Conservation (phyloP, 2,329 filamentous ascomycete genomes). For the Aspergillus tanneri region DNA sequence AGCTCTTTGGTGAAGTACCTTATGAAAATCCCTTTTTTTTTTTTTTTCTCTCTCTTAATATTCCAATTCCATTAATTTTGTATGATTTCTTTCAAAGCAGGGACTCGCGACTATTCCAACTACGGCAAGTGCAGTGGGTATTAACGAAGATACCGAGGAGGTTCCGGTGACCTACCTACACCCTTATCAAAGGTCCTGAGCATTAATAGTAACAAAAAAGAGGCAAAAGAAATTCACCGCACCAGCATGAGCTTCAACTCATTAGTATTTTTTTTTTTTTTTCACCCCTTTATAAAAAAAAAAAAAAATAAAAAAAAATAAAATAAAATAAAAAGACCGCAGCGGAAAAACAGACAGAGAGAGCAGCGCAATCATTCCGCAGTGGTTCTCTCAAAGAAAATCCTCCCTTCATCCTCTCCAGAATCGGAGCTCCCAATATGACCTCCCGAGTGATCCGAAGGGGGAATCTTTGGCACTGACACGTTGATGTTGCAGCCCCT, state of each 20-base stretch:
- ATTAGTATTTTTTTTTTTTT: too few relatives aligned
- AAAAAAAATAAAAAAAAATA: background rate
- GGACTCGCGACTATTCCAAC: background rate
- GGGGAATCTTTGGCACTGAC: constrained; percentile 2
- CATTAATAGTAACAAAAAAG: constrained; percentile 2
- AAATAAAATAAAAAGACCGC: background rate
- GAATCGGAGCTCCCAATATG: too few relatives aligned
- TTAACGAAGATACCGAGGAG: background rate
- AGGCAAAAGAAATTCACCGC: too few relatives aligned
- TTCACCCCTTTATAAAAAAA: too few relatives aligned
- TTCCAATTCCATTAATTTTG: background rate
- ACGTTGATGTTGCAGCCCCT: constrained; percentile 11
- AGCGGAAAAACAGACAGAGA: too few relatives aligned
- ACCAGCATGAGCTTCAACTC: too few relatives aligned
- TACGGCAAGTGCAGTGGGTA: background rate
- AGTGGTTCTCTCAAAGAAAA: too few relatives aligned
- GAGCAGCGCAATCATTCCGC: too few relatives aligned
- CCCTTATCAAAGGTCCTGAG: background rate
- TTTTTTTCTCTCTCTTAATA: background rate
- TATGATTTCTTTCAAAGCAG: background rate
- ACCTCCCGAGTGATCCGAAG: too few relatives aligned
- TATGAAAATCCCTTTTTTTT: background rate
- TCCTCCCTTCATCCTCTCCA: too few relatives aligned
- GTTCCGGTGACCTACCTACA: background rate
- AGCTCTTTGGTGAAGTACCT: background rate